Evolutionary conservation across 192 early-diverging fungal species (phyloP), one percentile per base, ranked within the genome.

Genomic region (Gaertneriomyces semiglobifer): DNA sequence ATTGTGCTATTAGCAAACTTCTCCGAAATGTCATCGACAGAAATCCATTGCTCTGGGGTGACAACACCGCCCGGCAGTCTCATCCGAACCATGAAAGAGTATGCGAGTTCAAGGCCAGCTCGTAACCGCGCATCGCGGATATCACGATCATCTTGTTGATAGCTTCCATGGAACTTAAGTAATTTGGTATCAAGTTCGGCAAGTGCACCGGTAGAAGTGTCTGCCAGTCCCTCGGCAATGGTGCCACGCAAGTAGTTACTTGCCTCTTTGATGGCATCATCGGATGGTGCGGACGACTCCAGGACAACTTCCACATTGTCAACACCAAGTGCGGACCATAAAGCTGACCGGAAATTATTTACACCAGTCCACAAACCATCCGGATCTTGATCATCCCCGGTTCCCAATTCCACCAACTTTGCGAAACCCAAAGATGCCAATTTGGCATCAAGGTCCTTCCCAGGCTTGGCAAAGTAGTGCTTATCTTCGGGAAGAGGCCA

Each of bases 71-170:
- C 95, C 0, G 95, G 95, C 54, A 95, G 85, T 66, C 95, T 90
- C 44, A 93, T 91, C 75, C 95, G 92, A 67, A 98, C 89, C 95
- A 98, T 98, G 81, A 98, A 98, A 40, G 88, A 90, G 75, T 79
- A 98, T 10, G 95, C 95, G 73, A 89, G 89, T 82, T 98, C 95
- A 12, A 92, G 73, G 62, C 93, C 92, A 66, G 89, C 88, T 66
- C 88, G 83, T 71, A 88, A 80, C 40, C 93, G 86, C 63, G 87
- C 87, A 19, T 91, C 90, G 51, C 95, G 88, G 57, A 95, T 72
- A 78, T 98, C 95, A 69, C 95, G 90, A 78, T 98, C 95, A 74
- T 98, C 95, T 74, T 98, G 95, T 79, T 88, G 87, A 82, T 98
- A 98, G 44, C 89, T 93, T 68, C 95, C 95, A 78, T 98, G 95